Evolutionary conservation across 129 eudicot species (phyloP), one percentile per base, ranked within the genome.

Genomic region (Silybum marianum): DNA sequence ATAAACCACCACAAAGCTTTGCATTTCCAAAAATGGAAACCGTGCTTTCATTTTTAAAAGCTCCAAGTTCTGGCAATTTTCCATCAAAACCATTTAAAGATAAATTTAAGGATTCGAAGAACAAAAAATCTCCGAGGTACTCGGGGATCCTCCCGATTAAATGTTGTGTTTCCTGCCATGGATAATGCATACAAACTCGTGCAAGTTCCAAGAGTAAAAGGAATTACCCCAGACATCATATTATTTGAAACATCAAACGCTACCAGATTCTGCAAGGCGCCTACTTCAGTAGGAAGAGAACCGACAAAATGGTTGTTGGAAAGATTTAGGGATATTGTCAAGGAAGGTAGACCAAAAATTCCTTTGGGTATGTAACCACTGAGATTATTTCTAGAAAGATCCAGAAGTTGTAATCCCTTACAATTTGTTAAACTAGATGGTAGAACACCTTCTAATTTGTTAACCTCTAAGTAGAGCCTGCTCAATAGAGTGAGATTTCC

Each of bases 401-500:
- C 58, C 13, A 79, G 13, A 6, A 8, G 12, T 0, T 69, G 36
- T 69, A 79, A 79, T 6, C 39, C 23, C 8, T 8, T 44, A 19
- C 76, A 70, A n/a, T 71, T 48, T 7, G 76, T 68, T 16, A 79
- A 28, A 46, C 58, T 9, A 2, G 77, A 67, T 23, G 83, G 83
- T 7, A 79, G 24, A 24, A 10, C 22, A 13, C 88, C 88, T 13
- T 85, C 23, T 32, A 80, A 44, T 26, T 69, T 69, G 69, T 75
- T 85, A 16, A 1, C 23, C 0, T 5, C 1, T 39, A 85, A 25
- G 12, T 2, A 10, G 5, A 85, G 84, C 4, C 18, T 14, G 6
- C 2, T 69, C n/a, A 80, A 34, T 13, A 7, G 16, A 19, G 80
- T 48, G 78, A 75, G 58, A 46, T 85, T 85, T 74, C 88, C 88